A percentile compares a stretch with the other conserved stretches of the same genome.
Conservation (phyloP, 352 stramenopile species). For the Peronosclerospora sorghi region DNA sequence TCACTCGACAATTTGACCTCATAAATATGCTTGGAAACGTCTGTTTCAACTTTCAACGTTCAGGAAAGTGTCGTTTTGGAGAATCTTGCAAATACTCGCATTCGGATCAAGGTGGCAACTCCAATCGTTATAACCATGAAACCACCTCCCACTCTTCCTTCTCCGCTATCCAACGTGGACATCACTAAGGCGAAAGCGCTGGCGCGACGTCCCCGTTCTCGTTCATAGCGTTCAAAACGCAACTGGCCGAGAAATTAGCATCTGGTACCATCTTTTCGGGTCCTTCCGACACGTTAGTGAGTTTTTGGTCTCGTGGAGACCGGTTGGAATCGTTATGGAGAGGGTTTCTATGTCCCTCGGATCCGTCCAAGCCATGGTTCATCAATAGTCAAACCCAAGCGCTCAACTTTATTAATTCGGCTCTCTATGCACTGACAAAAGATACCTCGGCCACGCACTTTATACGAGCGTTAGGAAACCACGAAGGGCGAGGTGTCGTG, state of each 20-base stretch:
- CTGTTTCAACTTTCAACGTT: constrained; percentile 18
- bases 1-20: too few species aligned
- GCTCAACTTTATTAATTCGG: constrained; percentile 33
- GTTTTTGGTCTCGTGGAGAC: constrained; percentile 13
- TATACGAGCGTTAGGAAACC: constrained; percentile 22
- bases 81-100: constrained; percentile 15
- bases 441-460: constrained; percentile 21
- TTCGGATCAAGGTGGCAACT: background rate
- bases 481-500: constrained; percentile 15
- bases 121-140: background rate
- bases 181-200: background rate
- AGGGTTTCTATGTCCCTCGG: constrained; percentile 14
- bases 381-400: constrained; percentile 25
- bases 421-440: constrained; percentile 23
- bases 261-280: constrained; percentile 9
- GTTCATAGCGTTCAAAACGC: constrained; percentile 6
- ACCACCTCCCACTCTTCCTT: background rate
- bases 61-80: constrained; percentile 16
- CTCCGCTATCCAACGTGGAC: background rate
- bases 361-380: constrained; percentile 8
- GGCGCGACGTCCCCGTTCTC: constrained; percentile 7
- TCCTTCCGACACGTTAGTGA: constrained; percentile 20
- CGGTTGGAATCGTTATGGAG: constrained; percentile 22
- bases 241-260: constrained; percentile 13
- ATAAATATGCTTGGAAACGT: constrained; percentile 8